Evolutionary conservation across 371 early-diverging fungal genomes (phyloP), one percentile per base, ranked within the genome.

Genomic region (Cokeromyces recurvatus): DNA sequence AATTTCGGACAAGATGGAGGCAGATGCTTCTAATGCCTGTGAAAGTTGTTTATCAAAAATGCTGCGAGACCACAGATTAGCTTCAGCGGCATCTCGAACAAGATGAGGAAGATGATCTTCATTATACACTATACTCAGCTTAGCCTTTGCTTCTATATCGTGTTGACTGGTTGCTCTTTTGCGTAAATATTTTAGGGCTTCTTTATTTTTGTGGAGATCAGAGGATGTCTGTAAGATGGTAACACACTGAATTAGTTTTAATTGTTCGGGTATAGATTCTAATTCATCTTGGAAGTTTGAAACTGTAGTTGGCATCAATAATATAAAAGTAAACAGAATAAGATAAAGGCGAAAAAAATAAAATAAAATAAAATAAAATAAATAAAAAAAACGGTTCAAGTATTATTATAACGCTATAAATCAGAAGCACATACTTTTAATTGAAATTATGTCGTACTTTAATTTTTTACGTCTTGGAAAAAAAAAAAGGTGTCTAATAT

Each of bases 121-220:
- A 17, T 44, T 27, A 27, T 58, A 71, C 17, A 71, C 40, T 9
- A 61, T 59, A 41, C 72, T 67, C 9, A 71, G 32, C 37, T 71
- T 71, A 11, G 64, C 68, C 35, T 71, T 71, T 10, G 68, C 72
- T 38, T 71, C 72, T 4, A 61, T 57, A 39, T 71, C 66, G 8
- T 46, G 43, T 12, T 62, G 43, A 5, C 32, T 40, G 0, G 53
- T 58, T 8, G 72, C 72, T 49, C 53, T 46, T 16, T 31, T 32
- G 2, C 72, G 65, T 12, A 71, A 32, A 36, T 54, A 68, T 12
- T 50, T 52, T 8, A 71, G 35, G 4, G 68, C 72, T 6, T 63
- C 45, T 14, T 41, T 34, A 9, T 12, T 44, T 6, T 32, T 43
- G 10, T 38, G 19, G 11, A 32, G 8, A 9, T 21, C 20, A 4